Conservation (phyloP, 805 yeast genomes). For the Tetrapisispora arboricola region DNA sequence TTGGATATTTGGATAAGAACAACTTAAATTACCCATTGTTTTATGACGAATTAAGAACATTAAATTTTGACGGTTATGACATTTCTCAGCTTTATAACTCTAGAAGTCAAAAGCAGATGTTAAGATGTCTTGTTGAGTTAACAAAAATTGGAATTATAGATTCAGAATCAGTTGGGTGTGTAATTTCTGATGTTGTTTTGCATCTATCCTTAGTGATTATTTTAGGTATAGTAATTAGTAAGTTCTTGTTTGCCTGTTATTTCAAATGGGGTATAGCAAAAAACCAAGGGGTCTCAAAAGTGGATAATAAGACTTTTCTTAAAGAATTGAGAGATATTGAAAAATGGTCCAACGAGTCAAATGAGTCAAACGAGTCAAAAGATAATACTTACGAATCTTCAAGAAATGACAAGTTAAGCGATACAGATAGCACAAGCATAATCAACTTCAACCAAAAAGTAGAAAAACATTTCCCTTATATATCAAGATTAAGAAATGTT, state of each 20-base stretch:
- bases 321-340: slow-evolving; percentile 62
- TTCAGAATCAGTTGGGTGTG: slow-evolving; percentile 84
- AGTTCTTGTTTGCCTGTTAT: slow-evolving; percentile 79
- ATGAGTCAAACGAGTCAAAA: slow-evolving; percentile 58
- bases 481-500: neutral
- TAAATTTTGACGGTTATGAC: slow-evolving; percentile 62
- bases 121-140: slow-evolving; percentile 75
- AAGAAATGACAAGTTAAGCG: no score
- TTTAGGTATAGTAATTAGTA: slow-evolving; percentile 63
- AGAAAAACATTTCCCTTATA: neutral
- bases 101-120: slow-evolving; percentile 52
- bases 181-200: slow-evolving; percentile 78
- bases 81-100: slow-evolving; percentile 61
- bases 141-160: slow-evolving; percentile 84
- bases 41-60: slow-evolving; percentile 49
- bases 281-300: slow-evolving; percentile 65
- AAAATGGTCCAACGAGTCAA: slow-evolving; percentile 61
- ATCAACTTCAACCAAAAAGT: neutral
- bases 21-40: slow-evolving; percentile 64
- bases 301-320: slow-evolving; percentile 49
- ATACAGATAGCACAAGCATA: no score
- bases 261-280: slow-evolving; percentile 77
- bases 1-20: slow-evolving; percentile 62
- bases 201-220: slow-evolving; percentile 75
- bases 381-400: no score